A percentile compares a stretch with the other conserved stretches of the same genome.
Conservation (phyloP, 768 basidiomycete genomes). For the Phylloporus scabripes region DNA sequence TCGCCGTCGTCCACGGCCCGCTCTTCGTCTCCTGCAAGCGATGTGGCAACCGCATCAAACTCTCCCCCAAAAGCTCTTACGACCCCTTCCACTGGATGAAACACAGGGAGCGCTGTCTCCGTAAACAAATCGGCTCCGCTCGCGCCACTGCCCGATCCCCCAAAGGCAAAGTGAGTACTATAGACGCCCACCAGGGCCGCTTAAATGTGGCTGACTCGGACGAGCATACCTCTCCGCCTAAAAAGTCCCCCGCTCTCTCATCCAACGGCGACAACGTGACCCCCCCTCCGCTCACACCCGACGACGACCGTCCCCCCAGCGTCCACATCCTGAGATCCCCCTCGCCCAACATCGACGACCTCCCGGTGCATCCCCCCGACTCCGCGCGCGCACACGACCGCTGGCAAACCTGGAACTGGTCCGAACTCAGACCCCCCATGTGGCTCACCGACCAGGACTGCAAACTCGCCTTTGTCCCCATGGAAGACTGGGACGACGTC, state of each 20-base stretch:
- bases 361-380: background rate
- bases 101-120: slow-evolving; percentile 57
- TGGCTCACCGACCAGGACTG: slow-evolving; percentile 17
- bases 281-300: slow-evolving; percentile 35
- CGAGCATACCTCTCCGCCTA: slow-evolving; percentile 17
- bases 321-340: slow-evolving; percentile 23
- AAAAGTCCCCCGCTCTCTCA: slow-evolving; percentile 25
- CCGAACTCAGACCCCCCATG: slow-evolving; percentile 26
- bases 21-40: slow-evolving; percentile 49
- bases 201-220: slow-evolving; percentile 1
- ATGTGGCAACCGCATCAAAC: slow-evolving; percentile 55
- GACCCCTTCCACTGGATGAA: slow-evolving; percentile 65
- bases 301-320: slow-evolving; percentile 25
- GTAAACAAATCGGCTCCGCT: slow-evolving; percentile 31
- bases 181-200: background rate
- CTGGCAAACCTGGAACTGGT: slow-evolving; percentile 34
- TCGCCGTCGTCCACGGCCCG: slow-evolving; percentile 47
- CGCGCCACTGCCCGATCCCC: slow-evolving; percentile 12
- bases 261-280: slow-evolving; percentile 28
- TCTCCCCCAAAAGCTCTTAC: slow-evolving; percentile 60
- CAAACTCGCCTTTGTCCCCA: background rate
- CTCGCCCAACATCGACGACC: slow-evolving; percentile 19
- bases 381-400: slow-evolving; percentile 9
- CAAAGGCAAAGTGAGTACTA: slow-evolving; percentile 23
- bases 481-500: slow-evolving; percentile 25